phyloP scores from a whole-genome alignment of 2,329 filamentous ascomycete species.

The Rhynchosporium graminicola region DNA sequence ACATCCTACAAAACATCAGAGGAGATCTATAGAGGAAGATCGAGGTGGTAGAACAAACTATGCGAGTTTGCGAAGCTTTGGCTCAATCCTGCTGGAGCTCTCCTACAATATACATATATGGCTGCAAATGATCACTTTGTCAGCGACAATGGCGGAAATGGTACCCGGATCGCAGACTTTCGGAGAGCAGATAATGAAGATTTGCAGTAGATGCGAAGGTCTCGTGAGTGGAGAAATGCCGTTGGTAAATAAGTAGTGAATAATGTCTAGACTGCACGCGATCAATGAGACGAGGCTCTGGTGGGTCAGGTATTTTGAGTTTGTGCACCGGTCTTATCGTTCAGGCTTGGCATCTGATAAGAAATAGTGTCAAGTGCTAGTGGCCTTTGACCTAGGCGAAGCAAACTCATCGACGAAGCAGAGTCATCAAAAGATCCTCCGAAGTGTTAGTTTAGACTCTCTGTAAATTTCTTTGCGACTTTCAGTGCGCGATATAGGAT shows the following conservation, averaged over 20 bases:
- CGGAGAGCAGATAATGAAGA: background rate
- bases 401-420: too few relatives aligned
- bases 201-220: background rate
- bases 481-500: too few relatives aligned
- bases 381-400: too few relatives aligned
- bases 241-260: background rate
- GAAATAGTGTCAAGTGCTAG: too few relatives aligned
- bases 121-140: slow-evolving; percentile 11
- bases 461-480: too few relatives aligned
- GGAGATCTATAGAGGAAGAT: background rate
- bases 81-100: background rate
- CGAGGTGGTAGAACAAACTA: background rate
- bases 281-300: slow-evolving; percentile 12
- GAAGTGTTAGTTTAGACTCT: too few relatives aligned
- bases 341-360: too few relatives aligned
- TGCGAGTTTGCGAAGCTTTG: slow-evolving; percentile 1
- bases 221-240: too few relatives aligned
- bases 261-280: slow-evolving; percentile 3
- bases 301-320: background rate
- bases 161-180: background rate
- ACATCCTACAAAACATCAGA: slow-evolving; percentile 3
- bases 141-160: slow-evolving; percentile 17
- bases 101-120: background rate
- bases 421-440: too few relatives aligned
- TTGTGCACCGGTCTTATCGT: slow-evolving; percentile 8